phyloP scores from a whole-genome alignment of 2,329 filamentous ascomycete species.

The Fusarium nygamai region DNA sequence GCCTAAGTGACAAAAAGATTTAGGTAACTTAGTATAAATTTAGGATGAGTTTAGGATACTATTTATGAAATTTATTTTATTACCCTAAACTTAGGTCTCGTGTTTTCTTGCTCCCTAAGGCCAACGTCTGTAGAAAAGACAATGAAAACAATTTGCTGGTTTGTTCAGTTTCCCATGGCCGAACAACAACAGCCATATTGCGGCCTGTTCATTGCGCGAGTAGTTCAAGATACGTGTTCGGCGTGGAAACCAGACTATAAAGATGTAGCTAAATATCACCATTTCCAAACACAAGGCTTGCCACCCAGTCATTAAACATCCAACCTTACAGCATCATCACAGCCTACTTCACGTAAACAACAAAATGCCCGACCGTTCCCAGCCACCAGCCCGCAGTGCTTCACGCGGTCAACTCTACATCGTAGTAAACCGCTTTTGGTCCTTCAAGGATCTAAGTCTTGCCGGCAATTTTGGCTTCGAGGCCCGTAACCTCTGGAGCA shows the following conservation, averaged over 20 bases:
- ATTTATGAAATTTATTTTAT: no score
- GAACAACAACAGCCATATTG: no score
- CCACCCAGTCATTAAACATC: not conserved
- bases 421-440: not conserved
- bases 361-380: not conserved
- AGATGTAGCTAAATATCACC: fast-evolving
- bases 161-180: not conserved
- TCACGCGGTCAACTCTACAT: not conserved
- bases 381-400: not conserved
- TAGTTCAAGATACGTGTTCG: not conserved
- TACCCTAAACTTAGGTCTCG: no score
- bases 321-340: fast-evolving
- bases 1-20: no score
- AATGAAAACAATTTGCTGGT: not conserved
- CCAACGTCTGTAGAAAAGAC: no score
- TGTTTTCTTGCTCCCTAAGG: no score
- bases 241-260: not conserved
- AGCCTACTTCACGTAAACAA: fast-evolving
- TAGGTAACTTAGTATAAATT: no score
- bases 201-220: fast-evolving
- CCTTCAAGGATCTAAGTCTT: no score
- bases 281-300: not conserved
- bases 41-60: no score
- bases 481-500: not conserved
- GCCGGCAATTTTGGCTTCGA: no score